phyloP scores from a whole-genome alignment of 2,329 filamentous ascomycete genomes.

The Leptographium procerum region DNA sequence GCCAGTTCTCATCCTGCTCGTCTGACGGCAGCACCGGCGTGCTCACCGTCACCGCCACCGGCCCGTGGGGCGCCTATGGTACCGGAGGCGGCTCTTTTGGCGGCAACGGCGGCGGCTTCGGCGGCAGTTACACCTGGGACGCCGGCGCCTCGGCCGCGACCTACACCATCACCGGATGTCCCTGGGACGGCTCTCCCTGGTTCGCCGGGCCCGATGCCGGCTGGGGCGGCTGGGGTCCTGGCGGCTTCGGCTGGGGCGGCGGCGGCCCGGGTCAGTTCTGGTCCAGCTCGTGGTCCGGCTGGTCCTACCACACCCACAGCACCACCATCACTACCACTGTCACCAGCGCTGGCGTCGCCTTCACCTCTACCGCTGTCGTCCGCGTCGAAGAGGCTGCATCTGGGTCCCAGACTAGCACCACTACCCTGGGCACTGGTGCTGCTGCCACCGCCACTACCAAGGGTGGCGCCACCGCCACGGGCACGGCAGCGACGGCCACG shows the following conservation, averaged over 20 bases:
- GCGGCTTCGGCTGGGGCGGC: slow-evolving; percentile 18
- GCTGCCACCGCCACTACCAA: background rate
- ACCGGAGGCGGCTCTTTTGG: slow-evolving; percentile 5
- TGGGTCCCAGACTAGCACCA: slow-evolving; percentile 19
- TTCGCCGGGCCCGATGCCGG: slow-evolving; percentile 26
- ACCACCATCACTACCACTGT: slow-evolving; percentile 23
- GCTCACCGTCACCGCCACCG: slow-evolving; percentile 26
- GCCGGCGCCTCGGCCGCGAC: slow-evolving; percentile 23
- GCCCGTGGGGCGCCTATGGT: slow-evolving; percentile 22
- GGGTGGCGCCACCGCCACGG: background rate
- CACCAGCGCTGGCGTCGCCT: slow-evolving; percentile 9
- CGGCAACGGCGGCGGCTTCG: background rate
- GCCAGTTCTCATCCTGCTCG: slow-evolving; percentile 26
- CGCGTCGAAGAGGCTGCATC: slow-evolving; percentile 20
- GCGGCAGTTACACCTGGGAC: slow-evolving; percentile 3
- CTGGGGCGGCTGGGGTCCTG: slow-evolving; percentile 25
- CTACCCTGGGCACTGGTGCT: slow-evolving; percentile 11
- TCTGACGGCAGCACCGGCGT: slow-evolving; percentile 26
- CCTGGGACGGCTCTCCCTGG: slow-evolving; percentile 30
- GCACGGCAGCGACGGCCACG: slow-evolving; percentile 2
- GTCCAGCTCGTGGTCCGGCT: slow-evolving; percentile 22
- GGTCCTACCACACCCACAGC: slow-evolving; percentile 24
- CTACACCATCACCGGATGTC: slow-evolving; percentile 31
- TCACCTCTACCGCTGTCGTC: slow-evolving; percentile 17
- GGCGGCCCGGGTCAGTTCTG: slow-evolving; percentile 27